Conservation (phyloP, 2,329 filamentous ascomycete genomes). For the Albifimbria verrucaria region DNA sequence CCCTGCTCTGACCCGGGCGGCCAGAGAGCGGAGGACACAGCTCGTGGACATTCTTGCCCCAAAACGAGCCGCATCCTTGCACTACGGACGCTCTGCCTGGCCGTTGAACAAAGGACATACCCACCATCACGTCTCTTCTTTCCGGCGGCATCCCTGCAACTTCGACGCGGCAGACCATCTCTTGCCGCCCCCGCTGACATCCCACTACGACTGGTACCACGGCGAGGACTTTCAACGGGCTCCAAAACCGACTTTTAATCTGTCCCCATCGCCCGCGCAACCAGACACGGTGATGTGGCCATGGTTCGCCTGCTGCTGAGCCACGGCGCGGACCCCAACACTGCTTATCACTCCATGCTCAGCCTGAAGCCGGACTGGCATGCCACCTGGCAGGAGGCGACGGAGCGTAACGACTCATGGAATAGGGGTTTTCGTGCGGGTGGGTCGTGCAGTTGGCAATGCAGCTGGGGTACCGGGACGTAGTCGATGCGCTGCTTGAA, state of each 20-base stretch:
- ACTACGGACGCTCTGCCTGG: too few relatives aligned
- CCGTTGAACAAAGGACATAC: too few relatives aligned
- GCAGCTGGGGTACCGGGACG: not conserved
- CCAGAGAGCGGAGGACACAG: too few relatives aligned
- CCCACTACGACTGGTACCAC: conserved; percentile 1
- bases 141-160: not conserved
- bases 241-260: not conserved
- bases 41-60: too few relatives aligned
- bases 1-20: too few relatives aligned
- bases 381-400: not conserved
- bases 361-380: not conserved
- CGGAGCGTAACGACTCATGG: not conserved
- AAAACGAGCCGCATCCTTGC: too few relatives aligned
- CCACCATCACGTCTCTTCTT: too few relatives aligned
- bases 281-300: not conserved
- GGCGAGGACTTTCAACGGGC: not conserved
- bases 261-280: not conserved
- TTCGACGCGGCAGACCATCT: conserved; percentile 1
- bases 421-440: not conserved
- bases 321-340: not conserved
- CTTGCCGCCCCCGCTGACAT: not conserved
- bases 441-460: not conserved
- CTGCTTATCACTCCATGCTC: not conserved
- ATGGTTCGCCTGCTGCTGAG: conserved; percentile 1
- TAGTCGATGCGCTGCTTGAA: not conserved